A percentile compares a stretch with the other conserved stretches of the same genome.
These are phyloP conservation scores for Amanita pseudoporphyria DNA, from an alignment of 768 basidiomycete species.

Conservation along the genomic window DNA sequence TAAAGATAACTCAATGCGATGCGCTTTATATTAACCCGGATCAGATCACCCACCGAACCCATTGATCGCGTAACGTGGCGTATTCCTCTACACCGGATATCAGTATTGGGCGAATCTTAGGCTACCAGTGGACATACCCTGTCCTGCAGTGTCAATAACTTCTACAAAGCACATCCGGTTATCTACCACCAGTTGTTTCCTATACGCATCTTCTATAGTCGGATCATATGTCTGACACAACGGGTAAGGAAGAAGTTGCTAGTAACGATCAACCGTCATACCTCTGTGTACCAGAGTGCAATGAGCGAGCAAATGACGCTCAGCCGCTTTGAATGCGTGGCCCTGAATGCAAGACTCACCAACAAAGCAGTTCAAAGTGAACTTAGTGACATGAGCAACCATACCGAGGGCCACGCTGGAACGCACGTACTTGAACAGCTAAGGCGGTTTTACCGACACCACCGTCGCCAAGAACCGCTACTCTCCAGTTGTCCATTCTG, in stretches of 20 bases:
- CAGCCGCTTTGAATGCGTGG: constrained; percentile 5
- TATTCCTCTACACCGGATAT: constrained; percentile 69
- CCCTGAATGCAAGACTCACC: constrained; percentile 41
- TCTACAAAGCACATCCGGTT: constrained; percentile 94
- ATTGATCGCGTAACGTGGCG: constrained; percentile 92
- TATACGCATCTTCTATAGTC: constrained; percentile 97
- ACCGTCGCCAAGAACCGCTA: constrained; percentile 93
- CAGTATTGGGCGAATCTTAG: constrained; percentile 12
- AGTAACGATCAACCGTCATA: constrained; percentile 18
- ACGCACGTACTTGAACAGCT: constrained; percentile 75
- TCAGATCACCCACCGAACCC: constrained; percentile 72
- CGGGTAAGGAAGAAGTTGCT: constrained; percentile 9
- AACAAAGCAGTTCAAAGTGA: constrained; percentile 93
- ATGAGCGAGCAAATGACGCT: constrained; percentile 6
- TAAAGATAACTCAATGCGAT: constrained; percentile 21
- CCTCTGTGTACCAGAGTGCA: constrained; percentile 35
- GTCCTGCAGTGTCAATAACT: constrained; percentile 95
- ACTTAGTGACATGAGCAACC: constrained; percentile 35
- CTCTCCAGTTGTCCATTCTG: constrained; percentile 90
- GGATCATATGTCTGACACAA: constrained; percentile 82
- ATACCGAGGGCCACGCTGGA: constrained; percentile 6
- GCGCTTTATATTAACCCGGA: constrained; percentile 7
- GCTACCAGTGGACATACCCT: constrained; percentile 50
- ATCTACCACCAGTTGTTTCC: constrained; percentile 91
- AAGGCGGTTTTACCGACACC: constrained; percentile 96